Evolutionary conservation across 2,329 filamentous ascomycete genomes (phyloP).

Genomic region (Clarireedia sp.): DNA sequence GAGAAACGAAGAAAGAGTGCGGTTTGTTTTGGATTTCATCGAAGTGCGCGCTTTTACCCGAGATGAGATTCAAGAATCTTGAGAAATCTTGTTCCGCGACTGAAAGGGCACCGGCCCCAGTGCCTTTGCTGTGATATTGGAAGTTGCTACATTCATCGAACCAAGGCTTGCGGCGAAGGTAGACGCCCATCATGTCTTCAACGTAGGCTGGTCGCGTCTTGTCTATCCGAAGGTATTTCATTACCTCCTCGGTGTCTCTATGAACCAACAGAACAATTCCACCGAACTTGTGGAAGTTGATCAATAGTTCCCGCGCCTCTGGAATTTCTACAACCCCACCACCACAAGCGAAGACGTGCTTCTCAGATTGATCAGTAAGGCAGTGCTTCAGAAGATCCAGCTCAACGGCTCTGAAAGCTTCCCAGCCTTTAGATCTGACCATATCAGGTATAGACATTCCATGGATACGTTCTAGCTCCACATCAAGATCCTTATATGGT

Average conservation of each 20-base stretch:
- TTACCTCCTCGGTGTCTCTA: slow-evolving; percentile 77
- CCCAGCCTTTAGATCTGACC: slow-evolving; percentile 72
- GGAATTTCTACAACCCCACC: slow-evolving; percentile 86
- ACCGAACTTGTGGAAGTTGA: slow-evolving; percentile 63
- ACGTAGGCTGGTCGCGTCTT: slow-evolving; percentile 88
- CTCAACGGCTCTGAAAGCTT: slow-evolving; percentile 76
- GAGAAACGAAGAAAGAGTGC: slow-evolving; percentile 84
- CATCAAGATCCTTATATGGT: slow-evolving; percentile 79
- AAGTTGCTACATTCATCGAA: slow-evolving; percentile 91
- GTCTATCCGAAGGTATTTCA: slow-evolving; percentile 81
- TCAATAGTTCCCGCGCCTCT: slow-evolving; percentile 68
- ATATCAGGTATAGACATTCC: slow-evolving; percentile 79
- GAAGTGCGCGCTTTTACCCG: slow-evolving; percentile 51
- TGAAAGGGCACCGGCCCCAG: slow-evolving; percentile 24
- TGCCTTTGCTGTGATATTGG: slow-evolving; percentile 77
- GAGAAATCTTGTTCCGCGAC: slow-evolving; percentile 53
- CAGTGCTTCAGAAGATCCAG: slow-evolving; percentile 64
- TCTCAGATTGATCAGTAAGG: slow-evolving; percentile 64
- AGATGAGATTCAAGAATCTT: slow-evolving; percentile 63
- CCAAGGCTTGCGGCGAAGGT: slow-evolving; percentile 80
- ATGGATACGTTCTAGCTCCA: slow-evolving; percentile 68
- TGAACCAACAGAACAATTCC: slow-evolving; percentile 84
- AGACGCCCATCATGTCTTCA: slow-evolving; percentile 86
- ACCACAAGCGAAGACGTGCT: slow-evolving; percentile 85
- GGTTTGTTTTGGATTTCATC: slow-evolving; percentile 53